Evolutionary conservation across 2,329 filamentous ascomycete species (phyloP), one percentile per base, ranked within the genome.

Genomic region (Arthrocladium fulminans): DNA sequence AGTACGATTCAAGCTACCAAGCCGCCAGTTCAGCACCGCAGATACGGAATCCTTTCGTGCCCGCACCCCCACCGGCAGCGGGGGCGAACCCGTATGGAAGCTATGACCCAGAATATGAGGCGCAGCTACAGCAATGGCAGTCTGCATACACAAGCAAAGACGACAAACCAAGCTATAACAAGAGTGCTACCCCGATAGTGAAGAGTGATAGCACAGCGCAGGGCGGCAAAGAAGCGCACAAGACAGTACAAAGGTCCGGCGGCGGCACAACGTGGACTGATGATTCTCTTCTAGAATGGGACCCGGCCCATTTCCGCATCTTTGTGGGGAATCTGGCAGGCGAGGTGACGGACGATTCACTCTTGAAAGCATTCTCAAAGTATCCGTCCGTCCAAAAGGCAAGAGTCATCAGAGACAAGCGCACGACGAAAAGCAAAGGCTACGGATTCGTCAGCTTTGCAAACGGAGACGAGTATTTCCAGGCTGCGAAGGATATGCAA

Each of bases 301-400:
- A 97, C 62, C 90, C 90, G 1, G 79, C 85, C 23, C 92, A 98
- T 64, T 86, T 95, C 61, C 87, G 92, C 29, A 80, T 98, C 37
- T 97, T 97, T 66, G 88, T 97, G 13, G 92, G 92, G 55, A 98
- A 98, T 65, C 77, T 98, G 45, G 92, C 92, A 34, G 92, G 92
- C 57, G 92, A 98, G 72, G 92, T 94, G 24, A 98, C 92, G 1
- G 92, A 98, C 66, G 92, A 98, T 48, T 92, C 87, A 1, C 76
- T 98, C 9, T 76, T 92, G 60, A 98, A 98, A 69, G 92, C 92
- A 1, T 98, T 98, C 60, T 76, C 86, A 17, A 81, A 84, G 51
- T 98, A 94, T 75, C 75, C 80, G 15, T 94, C 88, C 1, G 81
- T 97, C 20, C 84, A 90, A 58, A 97, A 96, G 67, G 88, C 90